phyloP scores from a whole-genome alignment of 2,329 filamentous ascomycete genomes.

The Dothideomycetidae sp. region DNA sequence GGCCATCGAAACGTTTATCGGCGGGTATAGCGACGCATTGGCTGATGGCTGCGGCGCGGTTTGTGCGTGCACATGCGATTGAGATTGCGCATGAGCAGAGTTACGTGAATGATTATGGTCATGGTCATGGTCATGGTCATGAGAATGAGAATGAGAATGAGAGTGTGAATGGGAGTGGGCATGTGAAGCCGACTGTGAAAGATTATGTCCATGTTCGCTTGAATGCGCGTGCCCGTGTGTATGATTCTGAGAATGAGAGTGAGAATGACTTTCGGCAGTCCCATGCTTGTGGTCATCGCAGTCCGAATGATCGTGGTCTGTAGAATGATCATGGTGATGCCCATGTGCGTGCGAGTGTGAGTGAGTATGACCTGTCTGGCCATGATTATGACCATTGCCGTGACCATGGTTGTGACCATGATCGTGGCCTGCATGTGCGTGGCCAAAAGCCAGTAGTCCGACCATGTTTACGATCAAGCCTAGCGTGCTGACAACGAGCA shows the following conservation, averaged over 20 bases:
- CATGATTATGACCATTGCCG: slow-evolving; percentile 37
- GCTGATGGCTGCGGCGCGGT: slow-evolving; percentile 9
- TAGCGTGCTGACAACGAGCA: slow-evolving; percentile 75
- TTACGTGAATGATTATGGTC: slow-evolving; percentile 24
- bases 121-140: slow-evolving; percentile 18
- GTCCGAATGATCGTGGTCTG: slow-evolving; percentile 12
- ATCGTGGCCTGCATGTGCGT: slow-evolving; percentile 35
- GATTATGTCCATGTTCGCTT: slow-evolving; percentile 19
- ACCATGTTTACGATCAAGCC: slow-evolving; percentile 84
- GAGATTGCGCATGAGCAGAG: slow-evolving; percentile 47
- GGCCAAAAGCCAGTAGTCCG: slow-evolving; percentile 71
- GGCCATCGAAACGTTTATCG: background rate
- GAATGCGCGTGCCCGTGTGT: slow-evolving; percentile 25
- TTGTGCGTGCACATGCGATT: slow-evolving; percentile 9
- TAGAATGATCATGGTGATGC: slow-evolving; percentile 22
- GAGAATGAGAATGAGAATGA: slow-evolving; percentile 43
- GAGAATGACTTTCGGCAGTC: slow-evolving; percentile 14
- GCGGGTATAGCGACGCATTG: slow-evolving; percentile 9
- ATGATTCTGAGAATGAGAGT: slow-evolving; percentile 19
- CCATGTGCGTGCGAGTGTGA: slow-evolving; percentile 26
- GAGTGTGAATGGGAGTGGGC: slow-evolving; percentile 28
- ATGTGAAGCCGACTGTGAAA: slow-evolving; percentile 24
- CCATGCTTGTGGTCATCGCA: slow-evolving; percentile 14
- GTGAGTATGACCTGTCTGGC: slow-evolving; percentile 13
- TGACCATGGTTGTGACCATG: slow-evolving; percentile 44